A percentile compares a stretch with the other conserved stretches of the same genome.
phyloP scores from a whole-genome alignment of 2,329 filamentous ascomycete genomes.

The Sporothrix dimorphospora region DNA sequence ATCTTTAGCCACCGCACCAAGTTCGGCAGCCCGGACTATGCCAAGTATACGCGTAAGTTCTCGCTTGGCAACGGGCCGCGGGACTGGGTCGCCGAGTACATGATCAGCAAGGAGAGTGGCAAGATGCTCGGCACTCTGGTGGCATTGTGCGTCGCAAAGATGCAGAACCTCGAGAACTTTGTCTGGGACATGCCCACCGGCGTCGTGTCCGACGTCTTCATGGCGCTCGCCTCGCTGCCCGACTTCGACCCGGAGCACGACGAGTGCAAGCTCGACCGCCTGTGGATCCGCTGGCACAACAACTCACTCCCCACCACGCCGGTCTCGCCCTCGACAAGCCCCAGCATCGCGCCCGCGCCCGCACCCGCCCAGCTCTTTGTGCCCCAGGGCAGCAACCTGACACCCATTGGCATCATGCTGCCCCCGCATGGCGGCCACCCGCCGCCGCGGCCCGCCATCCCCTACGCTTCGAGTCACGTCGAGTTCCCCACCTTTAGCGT shows the following conservation, averaged over 20 bases:
- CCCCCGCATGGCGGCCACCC: slow-evolving; percentile 40
- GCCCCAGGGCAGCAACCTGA: slow-evolving; percentile 45
- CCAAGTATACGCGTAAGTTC: slow-evolving; percentile 79
- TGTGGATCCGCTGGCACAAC: slow-evolving; percentile 85
- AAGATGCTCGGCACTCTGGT: slow-evolving; percentile 89
- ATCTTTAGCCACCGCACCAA: slow-evolving; percentile 30
- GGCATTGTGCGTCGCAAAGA: slow-evolving; percentile 76
- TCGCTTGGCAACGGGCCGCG: slow-evolving; percentile 79
- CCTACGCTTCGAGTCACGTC: slow-evolving; percentile 60
- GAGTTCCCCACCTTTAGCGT: slow-evolving; percentile 82
- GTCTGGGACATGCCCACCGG: slow-evolving; percentile 91
- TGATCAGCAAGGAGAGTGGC: slow-evolving; percentile 79
- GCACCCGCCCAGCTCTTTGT: slow-evolving; percentile 35
- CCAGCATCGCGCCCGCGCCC: slow-evolving; percentile 30
- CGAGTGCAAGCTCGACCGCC: slow-evolving; percentile 67
- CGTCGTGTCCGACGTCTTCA: slow-evolving; percentile 78
- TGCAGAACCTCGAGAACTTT: slow-evolving; percentile 80
- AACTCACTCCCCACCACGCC: slow-evolving; percentile 56
- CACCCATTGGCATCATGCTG: slow-evolving; percentile 47
- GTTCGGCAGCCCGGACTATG: slow-evolving; percentile 66
- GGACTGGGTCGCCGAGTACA: slow-evolving; percentile 80
- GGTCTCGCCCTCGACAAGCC: slow-evolving; percentile 40
- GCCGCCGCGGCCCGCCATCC: slow-evolving; percentile 45
- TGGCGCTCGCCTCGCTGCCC: slow-evolving; percentile 72
- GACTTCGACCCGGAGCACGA: slow-evolving; percentile 61